Percentiles rank a stretch among this genome's conserved stretches.
Conservation (phyloP, 257 asterid genomes). For the Gynochthodes officinalis region DNA sequence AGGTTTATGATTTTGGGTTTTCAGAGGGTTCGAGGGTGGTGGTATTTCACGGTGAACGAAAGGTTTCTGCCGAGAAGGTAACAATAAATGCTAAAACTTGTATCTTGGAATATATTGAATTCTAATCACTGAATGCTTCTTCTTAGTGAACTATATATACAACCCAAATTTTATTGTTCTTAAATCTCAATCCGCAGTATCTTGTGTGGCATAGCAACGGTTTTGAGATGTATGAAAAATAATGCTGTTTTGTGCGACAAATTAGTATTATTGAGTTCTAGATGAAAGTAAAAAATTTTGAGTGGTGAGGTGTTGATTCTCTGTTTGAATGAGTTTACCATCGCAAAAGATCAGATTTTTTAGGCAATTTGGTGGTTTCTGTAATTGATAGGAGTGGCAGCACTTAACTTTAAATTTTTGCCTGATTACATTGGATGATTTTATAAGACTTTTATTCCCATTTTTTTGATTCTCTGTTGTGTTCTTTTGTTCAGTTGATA, state of each 20-base stretch:
- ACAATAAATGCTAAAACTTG: conserved; percentile 11
- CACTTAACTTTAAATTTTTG: too few relatives aligned
- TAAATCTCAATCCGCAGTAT: background rate
- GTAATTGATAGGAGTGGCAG: too few relatives aligned
- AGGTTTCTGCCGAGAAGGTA: conserved; percentile 77
- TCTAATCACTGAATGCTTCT: conserved; percentile 8
- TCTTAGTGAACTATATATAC: background rate
- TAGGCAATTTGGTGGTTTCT: too few relatives aligned
- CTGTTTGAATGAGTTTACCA: background rate
- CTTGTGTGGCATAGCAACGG: background rate
- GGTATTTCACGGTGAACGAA: conserved; percentile 75
- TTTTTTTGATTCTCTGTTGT: background rate
- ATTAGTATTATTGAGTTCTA: background rate
- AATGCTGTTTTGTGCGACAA: background rate
- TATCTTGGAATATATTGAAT: background rate
- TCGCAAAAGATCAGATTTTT: background rate
- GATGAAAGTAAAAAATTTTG: background rate
- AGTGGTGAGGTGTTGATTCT: background rate
- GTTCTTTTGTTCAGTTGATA: background rate
- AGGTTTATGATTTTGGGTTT: conserved; percentile 84
- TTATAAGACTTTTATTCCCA: background rate
- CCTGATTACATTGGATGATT: background rate
- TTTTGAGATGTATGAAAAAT: background rate
- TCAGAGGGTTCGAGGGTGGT: conserved; percentile 62
- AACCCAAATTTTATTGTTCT: background rate